Percentiles rank a stretch among this genome's conserved stretches.
Conservation (phyloP, 208 protist species). For the Crithidia fasciculata region DNA sequence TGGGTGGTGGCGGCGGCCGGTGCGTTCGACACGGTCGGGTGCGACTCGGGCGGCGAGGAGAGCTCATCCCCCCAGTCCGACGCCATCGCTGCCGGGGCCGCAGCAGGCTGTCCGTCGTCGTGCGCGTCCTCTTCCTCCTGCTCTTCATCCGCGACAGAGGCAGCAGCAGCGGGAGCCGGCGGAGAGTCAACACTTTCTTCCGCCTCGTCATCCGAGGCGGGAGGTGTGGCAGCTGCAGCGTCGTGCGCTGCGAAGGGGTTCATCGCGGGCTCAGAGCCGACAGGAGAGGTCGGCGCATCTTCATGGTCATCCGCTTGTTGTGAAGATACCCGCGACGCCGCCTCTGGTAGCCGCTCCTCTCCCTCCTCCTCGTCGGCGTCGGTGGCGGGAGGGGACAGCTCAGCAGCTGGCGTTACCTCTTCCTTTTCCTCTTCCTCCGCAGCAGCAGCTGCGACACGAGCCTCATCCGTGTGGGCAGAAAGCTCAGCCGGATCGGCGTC, state of each 20-base stretch:
- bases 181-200: conserved; percentile 1
- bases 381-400: background rate
- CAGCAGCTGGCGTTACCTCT: background rate
- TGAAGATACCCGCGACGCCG: background rate
- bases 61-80: conserved; percentile 10
- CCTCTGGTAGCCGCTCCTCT: background rate
- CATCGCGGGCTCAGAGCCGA: background rate
- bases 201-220: background rate
- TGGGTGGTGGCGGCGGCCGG: conserved; percentile 9
- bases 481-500: background rate
- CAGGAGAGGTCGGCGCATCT: background rate
- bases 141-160: background rate
- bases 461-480: background rate
- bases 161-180: background rate
- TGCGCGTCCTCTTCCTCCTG: background rate
- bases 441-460: background rate
- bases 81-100: background rate
- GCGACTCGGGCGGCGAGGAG: background rate
- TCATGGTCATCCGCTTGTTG: background rate
- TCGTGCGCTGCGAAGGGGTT: conserved; percentile 4
- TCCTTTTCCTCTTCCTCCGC: background rate
- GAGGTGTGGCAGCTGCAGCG: background rate
- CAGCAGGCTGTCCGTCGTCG: background rate
- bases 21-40: background rate
- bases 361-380: background rate